Conservation (phyloP, 2,329 filamentous ascomycete species). For the Epichloe gansuensis region DNA sequence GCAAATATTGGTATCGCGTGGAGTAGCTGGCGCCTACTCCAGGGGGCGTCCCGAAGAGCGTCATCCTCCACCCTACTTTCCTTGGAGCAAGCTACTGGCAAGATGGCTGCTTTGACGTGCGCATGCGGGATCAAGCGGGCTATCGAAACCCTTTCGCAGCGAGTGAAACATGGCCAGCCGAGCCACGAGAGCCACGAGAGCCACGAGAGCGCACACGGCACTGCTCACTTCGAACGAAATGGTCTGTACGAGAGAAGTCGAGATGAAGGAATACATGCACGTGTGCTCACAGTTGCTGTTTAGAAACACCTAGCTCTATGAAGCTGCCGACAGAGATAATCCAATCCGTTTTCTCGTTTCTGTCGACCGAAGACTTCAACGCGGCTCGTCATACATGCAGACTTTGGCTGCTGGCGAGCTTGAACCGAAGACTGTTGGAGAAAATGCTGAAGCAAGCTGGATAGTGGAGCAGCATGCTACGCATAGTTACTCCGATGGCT, state of each 20-base stretch:
- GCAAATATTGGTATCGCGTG: conserved; percentile 17
- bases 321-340: conserved; percentile 24
- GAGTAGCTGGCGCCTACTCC: conserved; percentile 12
- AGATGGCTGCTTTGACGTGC: conserved; percentile 10
- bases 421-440: conserved; percentile 37
- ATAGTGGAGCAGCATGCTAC: conserved; percentile 31
- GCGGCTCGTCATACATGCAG: conserved; percentile 47
- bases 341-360: conserved; percentile 21
- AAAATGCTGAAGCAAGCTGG: conserved; percentile 43
- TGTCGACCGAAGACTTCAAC: conserved; percentile 37
- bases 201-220: neutral
- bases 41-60: conserved; percentile 4
- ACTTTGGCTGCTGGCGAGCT: conserved; percentile 44
- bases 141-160: conserved; percentile 8
- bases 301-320: conserved; percentile 14
- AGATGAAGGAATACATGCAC: neutral
- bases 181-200: conserved; percentile 6
- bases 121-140: conserved; percentile 8
- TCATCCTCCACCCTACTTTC: conserved; percentile 4
- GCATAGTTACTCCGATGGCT: conserved; percentile 14
- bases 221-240: neutral
- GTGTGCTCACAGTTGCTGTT: neutral
- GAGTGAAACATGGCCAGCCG: conserved; percentile 7
- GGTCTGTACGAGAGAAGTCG: neutral
- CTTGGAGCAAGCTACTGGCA: conserved; percentile 1